phyloP scores from a whole-genome alignment of 2,329 filamentous ascomycete genomes.

The Trichophyton equinum region DNA sequence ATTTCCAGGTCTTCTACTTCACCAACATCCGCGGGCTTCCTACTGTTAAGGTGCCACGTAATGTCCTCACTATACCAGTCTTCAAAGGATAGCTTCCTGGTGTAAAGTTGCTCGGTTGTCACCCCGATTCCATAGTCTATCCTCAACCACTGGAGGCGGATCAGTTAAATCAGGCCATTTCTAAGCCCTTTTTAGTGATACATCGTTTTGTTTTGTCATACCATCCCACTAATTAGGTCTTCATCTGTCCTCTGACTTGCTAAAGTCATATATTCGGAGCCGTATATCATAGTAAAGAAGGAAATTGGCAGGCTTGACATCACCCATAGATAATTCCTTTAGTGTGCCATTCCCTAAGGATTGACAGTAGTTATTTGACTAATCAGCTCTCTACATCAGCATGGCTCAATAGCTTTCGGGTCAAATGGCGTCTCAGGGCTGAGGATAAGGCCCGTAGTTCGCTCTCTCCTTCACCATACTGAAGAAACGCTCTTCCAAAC shows the following conservation, averaged over 20 bases:
- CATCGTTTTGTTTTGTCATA: constrained; percentile 7
- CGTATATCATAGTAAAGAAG: constrained; percentile 8
- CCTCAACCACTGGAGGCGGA: constrained; percentile 9
- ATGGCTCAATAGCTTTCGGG: constrained; percentile 7
- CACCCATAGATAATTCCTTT: constrained; percentile 11
- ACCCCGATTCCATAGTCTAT: constrained; percentile 9
- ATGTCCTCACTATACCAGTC: constrained; percentile 11
- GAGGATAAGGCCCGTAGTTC: constrained; percentile 8
- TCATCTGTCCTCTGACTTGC: constrained; percentile 4
- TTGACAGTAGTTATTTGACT: constrained; percentile 5
- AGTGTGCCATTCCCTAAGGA: constrained; percentile 5
- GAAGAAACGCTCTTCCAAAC: constrained; percentile 7
- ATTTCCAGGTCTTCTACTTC: constrained; percentile 9
- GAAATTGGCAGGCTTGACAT: constrained; percentile 9
- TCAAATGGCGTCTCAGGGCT: constrained; percentile 9
- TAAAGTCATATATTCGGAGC: constrained; percentile 8
- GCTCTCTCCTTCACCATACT: constrained; percentile 6
- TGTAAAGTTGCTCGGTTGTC: constrained; percentile 10
- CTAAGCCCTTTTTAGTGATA: constrained; percentile 7
- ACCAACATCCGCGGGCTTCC: constrained; percentile 10
- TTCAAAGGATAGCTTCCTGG: constrained; percentile 6
- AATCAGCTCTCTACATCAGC: constrained; percentile 5
- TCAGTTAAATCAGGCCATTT: constrained; percentile 10
- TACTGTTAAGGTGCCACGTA: constrained; percentile 6
- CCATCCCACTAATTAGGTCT: constrained; percentile 8